Conservation (phyloP, 2,329 filamentous ascomycete genomes). For the Arthrobotrys sphaeroides region DNA sequence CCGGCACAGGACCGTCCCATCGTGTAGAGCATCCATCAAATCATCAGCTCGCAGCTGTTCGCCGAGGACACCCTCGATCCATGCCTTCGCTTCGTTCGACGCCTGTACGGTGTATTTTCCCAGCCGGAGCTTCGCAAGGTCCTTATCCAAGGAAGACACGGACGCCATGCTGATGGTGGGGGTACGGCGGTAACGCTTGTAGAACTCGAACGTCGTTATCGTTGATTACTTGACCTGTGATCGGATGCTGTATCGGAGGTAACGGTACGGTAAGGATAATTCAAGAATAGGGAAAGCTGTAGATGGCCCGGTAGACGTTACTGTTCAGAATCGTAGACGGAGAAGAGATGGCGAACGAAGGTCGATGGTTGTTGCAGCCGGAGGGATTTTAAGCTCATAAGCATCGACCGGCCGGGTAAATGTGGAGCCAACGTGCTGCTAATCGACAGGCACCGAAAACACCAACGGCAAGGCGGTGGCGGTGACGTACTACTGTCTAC, state of each 20-base stretch:
- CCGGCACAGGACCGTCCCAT: conserved; percentile 93
- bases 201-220: conserved; percentile 37
- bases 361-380: conserved; percentile 1
- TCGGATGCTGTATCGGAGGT: neutral
- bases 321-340: neutral
- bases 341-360: conserved; percentile 1
- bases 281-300: neutral
- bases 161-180: conserved; percentile 75
- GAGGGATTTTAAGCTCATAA: conserved; percentile 41
- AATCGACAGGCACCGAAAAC: neutral
- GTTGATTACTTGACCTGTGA: neutral
- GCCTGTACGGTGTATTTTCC: conserved; percentile 92
- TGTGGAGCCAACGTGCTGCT: neutral
- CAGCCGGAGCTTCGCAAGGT: conserved; percentile 90
- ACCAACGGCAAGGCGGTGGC: neutral
- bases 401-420: conserved; percentile 23
- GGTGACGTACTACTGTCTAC: conserved; percentile 17
- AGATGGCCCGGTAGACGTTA: neutral
- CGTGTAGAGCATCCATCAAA: conserved; percentile 84
- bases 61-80: conserved; percentile 84
- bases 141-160: conserved; percentile 90
- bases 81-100: conserved; percentile 81
- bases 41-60: conserved; percentile 74
- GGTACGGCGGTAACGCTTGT: conserved; percentile 25
- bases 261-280: neutral